A percentile compares a stretch with the other conserved stretches of the same genome.
Evolutionary conservation across 805 yeast genomes (phyloP).

Genomic region (Maudiozyma turicensis): DNA sequence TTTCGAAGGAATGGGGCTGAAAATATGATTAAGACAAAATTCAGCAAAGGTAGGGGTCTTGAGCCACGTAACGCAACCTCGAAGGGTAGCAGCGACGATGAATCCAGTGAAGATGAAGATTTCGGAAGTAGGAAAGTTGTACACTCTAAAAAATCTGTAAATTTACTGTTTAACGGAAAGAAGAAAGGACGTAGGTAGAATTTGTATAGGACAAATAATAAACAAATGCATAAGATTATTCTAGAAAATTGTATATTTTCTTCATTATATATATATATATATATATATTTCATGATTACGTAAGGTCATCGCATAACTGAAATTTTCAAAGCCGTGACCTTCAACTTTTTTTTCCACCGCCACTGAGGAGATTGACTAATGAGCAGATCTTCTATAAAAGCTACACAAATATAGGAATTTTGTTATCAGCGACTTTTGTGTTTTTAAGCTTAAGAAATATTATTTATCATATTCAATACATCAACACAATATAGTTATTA

Average conservation of each 20-base stretch:
- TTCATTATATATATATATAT: too few species aligned
- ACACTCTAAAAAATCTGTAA: slow-evolving; percentile 19
- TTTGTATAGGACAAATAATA: background rate
- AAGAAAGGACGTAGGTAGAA: slow-evolving; percentile 5
- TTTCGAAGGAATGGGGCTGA: slow-evolving; percentile 5
- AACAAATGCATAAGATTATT: background rate
- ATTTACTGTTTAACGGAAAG: slow-evolving; percentile 19
- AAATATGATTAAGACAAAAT: background rate
- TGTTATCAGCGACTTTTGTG: too few species aligned
- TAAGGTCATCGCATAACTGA: slow-evolving; percentile 1
- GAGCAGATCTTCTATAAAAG: too few species aligned
- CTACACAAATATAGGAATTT: too few species aligned
- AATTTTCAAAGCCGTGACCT: background rate
- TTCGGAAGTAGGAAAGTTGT: slow-evolving; percentile 9
- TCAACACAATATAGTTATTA: background rate
- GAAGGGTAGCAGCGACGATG: background rate
- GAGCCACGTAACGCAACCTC: background rate
- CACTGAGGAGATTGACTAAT: too few species aligned
- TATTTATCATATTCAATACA: background rate
- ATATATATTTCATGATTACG: background rate
- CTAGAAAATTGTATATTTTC: background rate
- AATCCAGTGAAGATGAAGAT: slow-evolving; percentile 7
- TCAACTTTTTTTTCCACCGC: too few species aligned
- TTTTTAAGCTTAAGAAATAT: background rate
- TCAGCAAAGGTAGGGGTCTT: background rate